Conservation (phyloP, 768 basidiomycete species). For the Leccinellum albellum region DNA sequence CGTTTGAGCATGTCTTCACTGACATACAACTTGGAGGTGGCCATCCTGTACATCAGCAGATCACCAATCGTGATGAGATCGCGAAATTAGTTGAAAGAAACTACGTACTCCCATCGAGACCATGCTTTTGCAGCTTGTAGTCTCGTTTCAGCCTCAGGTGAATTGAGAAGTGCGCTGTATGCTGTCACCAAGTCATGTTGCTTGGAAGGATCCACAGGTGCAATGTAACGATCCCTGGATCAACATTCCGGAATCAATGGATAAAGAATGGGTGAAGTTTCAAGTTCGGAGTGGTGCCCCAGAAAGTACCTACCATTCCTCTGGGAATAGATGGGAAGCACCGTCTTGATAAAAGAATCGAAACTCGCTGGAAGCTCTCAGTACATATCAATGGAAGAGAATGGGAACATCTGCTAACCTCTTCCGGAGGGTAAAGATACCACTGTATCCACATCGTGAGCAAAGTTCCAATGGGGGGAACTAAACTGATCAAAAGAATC, state of each 20-base stretch:
- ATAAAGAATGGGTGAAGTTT: not conserved
- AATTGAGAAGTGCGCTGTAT: conserved; percentile 77
- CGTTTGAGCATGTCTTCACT: conserved; percentile 65
- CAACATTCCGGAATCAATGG: not conserved
- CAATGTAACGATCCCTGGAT: conserved; percentile 76
- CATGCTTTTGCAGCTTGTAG: conserved; percentile 77
- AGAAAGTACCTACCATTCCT: conserved; percentile 65
- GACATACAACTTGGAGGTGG: conserved; percentile 69
- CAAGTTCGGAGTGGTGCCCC: no score
- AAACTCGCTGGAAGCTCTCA: conserved; percentile 52
- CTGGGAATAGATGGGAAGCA: conserved; percentile 76
- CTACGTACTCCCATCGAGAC: conserved; percentile 85
- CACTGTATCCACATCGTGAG: conserved; percentile 40
- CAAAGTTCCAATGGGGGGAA: not conserved
- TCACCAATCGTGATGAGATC: not conserved
- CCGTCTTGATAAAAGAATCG: conserved; percentile 93
- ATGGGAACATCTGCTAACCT: conserved; percentile 39
- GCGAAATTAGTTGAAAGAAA: not conserved
- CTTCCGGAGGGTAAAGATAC: conserved; percentile 84
- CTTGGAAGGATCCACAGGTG: conserved; percentile 76
- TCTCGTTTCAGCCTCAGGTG: conserved; percentile 62
- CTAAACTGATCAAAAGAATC: conserved; percentile 7
- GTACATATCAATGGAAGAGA: not conserved
- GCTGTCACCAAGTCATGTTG: conserved; percentile 78
- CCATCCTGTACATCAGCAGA: conserved; percentile 54